Conservation (phyloP, 495 filamentous ascomycete genomes). For the Daldinia caldariorum region DNA sequence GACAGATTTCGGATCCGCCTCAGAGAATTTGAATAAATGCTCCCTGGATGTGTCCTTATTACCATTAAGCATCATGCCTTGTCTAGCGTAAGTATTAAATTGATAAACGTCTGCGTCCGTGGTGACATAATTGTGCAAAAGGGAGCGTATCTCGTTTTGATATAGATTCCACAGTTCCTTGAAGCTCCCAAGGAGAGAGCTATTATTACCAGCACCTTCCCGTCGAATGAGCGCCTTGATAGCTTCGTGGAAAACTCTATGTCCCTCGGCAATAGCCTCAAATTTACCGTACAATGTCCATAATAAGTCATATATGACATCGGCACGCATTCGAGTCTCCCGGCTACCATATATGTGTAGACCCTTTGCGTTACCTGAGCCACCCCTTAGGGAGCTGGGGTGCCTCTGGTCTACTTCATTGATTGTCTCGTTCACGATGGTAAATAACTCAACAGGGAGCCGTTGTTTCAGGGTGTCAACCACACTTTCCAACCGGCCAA, state of each 20-base stretch:
- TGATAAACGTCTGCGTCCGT: conserved; percentile 82
- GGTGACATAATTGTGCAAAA: conserved; percentile 96
- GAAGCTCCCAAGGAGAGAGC: conserved; percentile 77
- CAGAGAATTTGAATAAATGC: conserved; percentile 89
- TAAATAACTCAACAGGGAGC: conserved; percentile 91
- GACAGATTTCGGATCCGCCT: conserved; percentile 77
- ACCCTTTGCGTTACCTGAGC: conserved; percentile 63
- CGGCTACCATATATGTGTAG: conserved; percentile 71
- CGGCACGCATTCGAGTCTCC: conserved; percentile 75
- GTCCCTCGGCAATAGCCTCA: conserved; percentile 94
- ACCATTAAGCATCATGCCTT: conserved; percentile 57
- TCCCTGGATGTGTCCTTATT: conserved; percentile 71
- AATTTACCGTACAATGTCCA: conserved; percentile 96
- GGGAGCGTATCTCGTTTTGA: conserved; percentile 78
- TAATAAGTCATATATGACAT: conserved; percentile 87
- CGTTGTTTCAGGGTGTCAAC: conserved; percentile 91
- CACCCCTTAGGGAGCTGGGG: conserved; percentile 71
- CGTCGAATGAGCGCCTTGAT: conserved; percentile 82
- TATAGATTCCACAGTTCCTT: conserved; percentile 93
- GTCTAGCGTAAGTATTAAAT: conserved; percentile 57
- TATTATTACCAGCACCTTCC: conserved; percentile 69
- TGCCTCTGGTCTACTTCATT: conserved; percentile 91
- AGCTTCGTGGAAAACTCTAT: conserved; percentile 92
- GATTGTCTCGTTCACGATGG: conserved; percentile 93
- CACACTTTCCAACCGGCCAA: conserved; percentile 84